Base-by-base conservation (phyloP, 2,329 filamentous ascomycete genomes). In the Colletotrichum cuscutae region DNA sequence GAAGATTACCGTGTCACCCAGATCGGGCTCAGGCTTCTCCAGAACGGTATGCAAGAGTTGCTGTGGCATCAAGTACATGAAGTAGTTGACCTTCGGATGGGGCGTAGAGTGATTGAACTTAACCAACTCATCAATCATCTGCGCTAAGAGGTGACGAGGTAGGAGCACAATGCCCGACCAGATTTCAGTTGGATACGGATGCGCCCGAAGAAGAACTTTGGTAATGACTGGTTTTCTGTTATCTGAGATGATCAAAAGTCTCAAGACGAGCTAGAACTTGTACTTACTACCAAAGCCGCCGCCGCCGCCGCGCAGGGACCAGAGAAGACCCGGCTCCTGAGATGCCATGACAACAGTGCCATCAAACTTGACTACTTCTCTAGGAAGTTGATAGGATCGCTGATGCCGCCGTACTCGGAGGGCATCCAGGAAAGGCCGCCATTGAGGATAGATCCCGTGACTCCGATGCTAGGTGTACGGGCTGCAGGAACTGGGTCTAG, bases 291-390 rank as follows among this genome's bases (percentile, higher is more conserved):
- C 69, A 12, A 68, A 68, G 13, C 69, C 69, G 19, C 69, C 58
- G 19, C 69, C 69, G 19, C 69, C 56, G 3, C 69, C 69, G 4
- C 69, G 30, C 0, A 72, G 65, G 24, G 69, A 24, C 69, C 69
- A 72, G 4, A 72, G 42, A n/a, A 72, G 59, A 19, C 63, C 65
- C 4, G 59, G 65, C 24, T 72, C 65, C 13, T 63, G 53, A n/a
- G 69, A 72, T 5, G 69, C 65, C 65, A 68, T 63, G 5, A 68
- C 8, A 1, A 72, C 42, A 1, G 49, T 58, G 37, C 69, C 69
- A n/a, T 72, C 69, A 26, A 53, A 68, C 35, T 68, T 68, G 28
- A 67, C 68, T 5, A 71, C 68, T n/a, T 71, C 54, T 71, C 68
- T 1, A 66, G 62, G 8, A 68, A 68, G 11, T 72, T 67, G 64